A percentile compares a stretch with the other conserved stretches of the same genome.
These are phyloP conservation scores for Naganishia vishniacii DNA, from an alignment of 768 basidiomycete genomes.

Conservation along the genomic window DNA sequence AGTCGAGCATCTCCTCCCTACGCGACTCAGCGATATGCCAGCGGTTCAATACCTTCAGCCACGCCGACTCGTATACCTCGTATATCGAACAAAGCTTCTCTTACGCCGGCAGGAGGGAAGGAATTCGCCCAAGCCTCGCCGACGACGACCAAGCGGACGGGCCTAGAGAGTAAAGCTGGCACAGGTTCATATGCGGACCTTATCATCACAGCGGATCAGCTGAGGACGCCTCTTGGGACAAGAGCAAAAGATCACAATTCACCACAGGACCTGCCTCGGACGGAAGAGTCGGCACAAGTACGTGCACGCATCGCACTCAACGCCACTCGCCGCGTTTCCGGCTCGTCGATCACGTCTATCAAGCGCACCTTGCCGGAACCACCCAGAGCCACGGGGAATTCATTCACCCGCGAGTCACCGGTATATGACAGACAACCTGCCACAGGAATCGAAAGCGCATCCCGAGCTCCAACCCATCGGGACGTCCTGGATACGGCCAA, in stretches of 20 bases:
- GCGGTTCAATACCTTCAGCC: slow-evolving; percentile 23
- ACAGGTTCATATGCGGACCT: neutral
- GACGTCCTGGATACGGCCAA: neutral
- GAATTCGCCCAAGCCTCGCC: neutral
- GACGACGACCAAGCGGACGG: neutral
- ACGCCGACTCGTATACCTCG: slow-evolving; percentile 50
- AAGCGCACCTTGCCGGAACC: slow-evolving; percentile 14
- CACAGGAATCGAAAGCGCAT: no score
- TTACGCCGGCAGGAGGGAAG: slow-evolving; percentile 21
- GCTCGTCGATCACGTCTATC: neutral
- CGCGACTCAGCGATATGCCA: neutral
- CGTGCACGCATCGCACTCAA: neutral
- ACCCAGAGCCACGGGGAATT: neutral
- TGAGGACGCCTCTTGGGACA: neutral
- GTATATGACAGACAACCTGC: no score
- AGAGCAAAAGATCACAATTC: neutral
- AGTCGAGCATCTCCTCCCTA: slow-evolving; percentile 14
- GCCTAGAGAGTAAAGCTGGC: neutral
- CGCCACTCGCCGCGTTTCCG: neutral
- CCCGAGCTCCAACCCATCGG: no score
- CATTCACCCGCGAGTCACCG: neutral
- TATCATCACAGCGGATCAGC: neutral
- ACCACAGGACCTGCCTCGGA: slow-evolving; percentile 17
- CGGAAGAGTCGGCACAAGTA: slow-evolving; percentile 18
- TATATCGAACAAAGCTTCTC: slow-evolving; percentile 37